Conservation (phyloP, 176 grass and related monocot genomes). For the Carex scoparia region DNA sequence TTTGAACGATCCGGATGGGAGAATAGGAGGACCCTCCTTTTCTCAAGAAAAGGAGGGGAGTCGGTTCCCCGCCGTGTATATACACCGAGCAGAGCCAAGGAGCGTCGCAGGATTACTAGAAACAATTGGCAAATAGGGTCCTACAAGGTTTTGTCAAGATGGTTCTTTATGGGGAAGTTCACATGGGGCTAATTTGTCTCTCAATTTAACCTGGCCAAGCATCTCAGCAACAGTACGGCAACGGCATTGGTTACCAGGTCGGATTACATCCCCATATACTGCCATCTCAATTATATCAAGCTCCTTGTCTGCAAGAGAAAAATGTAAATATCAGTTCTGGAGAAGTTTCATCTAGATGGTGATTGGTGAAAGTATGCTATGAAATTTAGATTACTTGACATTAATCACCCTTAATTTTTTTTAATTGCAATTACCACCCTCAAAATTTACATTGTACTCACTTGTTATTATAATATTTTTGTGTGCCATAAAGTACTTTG, state of each 20-base stretch:
- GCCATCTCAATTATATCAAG: constrained; percentile 97
- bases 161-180: constrained; percentile 51
- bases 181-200: constrained; percentile 62
- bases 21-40: too few relatives aligned
- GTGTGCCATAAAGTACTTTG: background rate
- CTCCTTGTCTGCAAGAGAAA: constrained; percentile 52
- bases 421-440: background rate
- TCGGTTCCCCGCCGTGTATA: too few relatives aligned
- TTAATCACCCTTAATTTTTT: background rate
- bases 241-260: constrained; percentile 77
- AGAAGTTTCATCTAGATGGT: background rate
- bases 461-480: background rate
- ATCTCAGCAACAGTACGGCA: constrained; percentile 84
- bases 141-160: constrained; percentile 15
- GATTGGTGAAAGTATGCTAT: background rate
- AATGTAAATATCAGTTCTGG: background rate
- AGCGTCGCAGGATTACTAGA: background rate
- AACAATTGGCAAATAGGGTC: background rate
- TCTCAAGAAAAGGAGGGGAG: too few relatives aligned
- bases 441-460: background rate
- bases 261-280: constrained; percentile 75
- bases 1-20: too few relatives aligned
- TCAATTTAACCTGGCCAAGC: constrained; percentile 70
- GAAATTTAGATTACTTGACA: background rate
- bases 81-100: background rate